These are phyloP conservation scores for Gastrolobium villosum DNA, from an alignment of 306 rosid genomes.

Conservation along the genomic window DNA sequence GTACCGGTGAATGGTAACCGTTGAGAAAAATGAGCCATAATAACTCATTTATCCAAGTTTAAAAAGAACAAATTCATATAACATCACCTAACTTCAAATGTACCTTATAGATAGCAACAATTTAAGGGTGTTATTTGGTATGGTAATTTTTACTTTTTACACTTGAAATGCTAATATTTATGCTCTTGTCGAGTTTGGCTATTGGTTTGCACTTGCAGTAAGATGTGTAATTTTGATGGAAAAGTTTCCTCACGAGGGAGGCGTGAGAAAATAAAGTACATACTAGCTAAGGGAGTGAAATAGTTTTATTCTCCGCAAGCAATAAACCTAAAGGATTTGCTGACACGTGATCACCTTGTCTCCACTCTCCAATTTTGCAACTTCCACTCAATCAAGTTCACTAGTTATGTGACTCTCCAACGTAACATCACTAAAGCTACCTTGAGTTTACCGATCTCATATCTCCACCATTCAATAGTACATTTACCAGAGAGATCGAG, in stretches of 20 bases:
- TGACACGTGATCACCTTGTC: slow-evolving; percentile 45
- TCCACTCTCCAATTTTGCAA: slow-evolving; percentile 25
- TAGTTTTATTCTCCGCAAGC: background rate
- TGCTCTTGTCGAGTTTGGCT: background rate
- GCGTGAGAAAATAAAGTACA: slow-evolving; percentile 46
- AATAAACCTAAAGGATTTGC: slow-evolving; percentile 31
- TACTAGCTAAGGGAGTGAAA: slow-evolving; percentile 8
- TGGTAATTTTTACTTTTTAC: background rate
- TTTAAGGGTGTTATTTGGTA: background rate
- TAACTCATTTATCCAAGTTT: background rate
- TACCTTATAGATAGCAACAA: background rate
- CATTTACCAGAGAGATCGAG: no score
- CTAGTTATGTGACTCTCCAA: slow-evolving; percentile 22
- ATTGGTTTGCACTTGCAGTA: slow-evolving; percentile 40
- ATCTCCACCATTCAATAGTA: slow-evolving; percentile 27
- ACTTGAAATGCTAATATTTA: background rate
- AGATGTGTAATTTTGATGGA: slow-evolving; percentile 32
- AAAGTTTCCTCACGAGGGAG: slow-evolving; percentile 50
- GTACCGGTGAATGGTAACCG: background rate
- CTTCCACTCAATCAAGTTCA: slow-evolving; percentile 9
- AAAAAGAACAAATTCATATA: slow-evolving; percentile 11
- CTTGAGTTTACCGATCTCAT: background rate
- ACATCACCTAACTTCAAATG: slow-evolving; percentile 10
- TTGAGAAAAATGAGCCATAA: no score
- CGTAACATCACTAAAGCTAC: slow-evolving; percentile 40